Evolutionary conservation across 176 grass and related monocot genomes (phyloP).

Genomic region (Otatea glauca): DNA sequence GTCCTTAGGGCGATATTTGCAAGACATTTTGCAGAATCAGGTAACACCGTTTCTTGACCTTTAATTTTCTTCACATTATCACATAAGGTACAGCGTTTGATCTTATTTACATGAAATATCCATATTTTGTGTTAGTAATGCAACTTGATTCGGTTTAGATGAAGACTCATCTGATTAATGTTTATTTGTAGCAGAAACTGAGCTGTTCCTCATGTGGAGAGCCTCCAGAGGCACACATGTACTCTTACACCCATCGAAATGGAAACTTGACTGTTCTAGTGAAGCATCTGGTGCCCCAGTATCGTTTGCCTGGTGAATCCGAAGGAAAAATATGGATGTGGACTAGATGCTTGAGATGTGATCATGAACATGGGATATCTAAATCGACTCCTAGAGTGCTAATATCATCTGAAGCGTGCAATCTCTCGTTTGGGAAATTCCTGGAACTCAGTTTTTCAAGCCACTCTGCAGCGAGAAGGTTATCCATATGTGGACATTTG

Average conservation of each 20-base stretch:
- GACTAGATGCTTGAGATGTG: slow-evolving; percentile 93
- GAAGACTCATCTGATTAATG: slow-evolving; percentile 31
- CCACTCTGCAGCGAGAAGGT: slow-evolving; percentile 82
- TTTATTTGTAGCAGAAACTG: slow-evolving; percentile 59
- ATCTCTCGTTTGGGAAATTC: slow-evolving; percentile 98
- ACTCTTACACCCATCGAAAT: slow-evolving; percentile 87
- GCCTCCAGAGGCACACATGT: slow-evolving; percentile 73
- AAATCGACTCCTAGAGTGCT: slow-evolving; percentile 78
- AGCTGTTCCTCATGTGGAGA: slow-evolving; percentile 72
- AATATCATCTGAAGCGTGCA: slow-evolving; percentile 77
- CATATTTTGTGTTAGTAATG: slow-evolving; percentile 24
- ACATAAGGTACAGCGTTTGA: not conserved
- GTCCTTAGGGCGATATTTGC: slow-evolving; percentile 78
- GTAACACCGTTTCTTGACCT: slow-evolving; percentile 41
- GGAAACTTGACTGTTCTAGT: slow-evolving; percentile 86
- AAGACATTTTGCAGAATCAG: slow-evolving; percentile 73
- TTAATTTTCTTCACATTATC: not conserved
- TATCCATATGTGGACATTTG: slow-evolving; percentile 94
- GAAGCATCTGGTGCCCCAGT: slow-evolving; percentile 51
- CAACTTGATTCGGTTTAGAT: slow-evolving; percentile 32
- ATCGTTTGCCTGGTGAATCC: slow-evolving; percentile 65
- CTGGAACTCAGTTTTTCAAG: slow-evolving; percentile 95
- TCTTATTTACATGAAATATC: slow-evolving; percentile 31
- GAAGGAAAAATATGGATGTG: slow-evolving; percentile 99
- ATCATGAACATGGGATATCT: slow-evolving; percentile 57